phyloP scores from a whole-genome alignment of 192 early-diverging fungal species.

The Coemansia sp. region DNA sequence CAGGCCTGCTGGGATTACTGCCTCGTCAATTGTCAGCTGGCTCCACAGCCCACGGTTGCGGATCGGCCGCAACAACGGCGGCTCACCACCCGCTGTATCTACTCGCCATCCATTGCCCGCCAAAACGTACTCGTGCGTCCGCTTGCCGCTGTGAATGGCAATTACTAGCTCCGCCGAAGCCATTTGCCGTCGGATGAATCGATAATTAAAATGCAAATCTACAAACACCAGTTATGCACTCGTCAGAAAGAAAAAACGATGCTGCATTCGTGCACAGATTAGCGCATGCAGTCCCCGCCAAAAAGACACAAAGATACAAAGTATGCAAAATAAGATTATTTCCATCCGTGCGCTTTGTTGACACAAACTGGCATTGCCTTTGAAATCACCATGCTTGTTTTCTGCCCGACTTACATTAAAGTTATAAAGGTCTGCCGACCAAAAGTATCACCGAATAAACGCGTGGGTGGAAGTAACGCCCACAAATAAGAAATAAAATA shows the following conservation, averaged over 20 bases:
- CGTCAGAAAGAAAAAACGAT: slow-evolving; percentile 1
- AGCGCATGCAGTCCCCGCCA: neutral
- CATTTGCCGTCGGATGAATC: neutral
- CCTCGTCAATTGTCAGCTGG: slow-evolving; percentile 15
- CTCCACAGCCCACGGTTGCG: neutral
- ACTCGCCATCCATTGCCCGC: slow-evolving; percentile 13
- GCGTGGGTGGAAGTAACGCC: no score
- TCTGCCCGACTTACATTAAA: no score
- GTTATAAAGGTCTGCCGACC: no score
- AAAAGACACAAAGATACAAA: neutral
- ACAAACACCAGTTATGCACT: neutral
- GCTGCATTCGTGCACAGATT: neutral
- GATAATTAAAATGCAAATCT: slow-evolving; percentile 2
- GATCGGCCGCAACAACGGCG: slow-evolving; percentile 20
- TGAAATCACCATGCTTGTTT: no score
- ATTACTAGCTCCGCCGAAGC: neutral
- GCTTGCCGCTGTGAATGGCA: slow-evolving; percentile 16
- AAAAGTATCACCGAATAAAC: no score
- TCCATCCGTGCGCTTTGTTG: neutral
- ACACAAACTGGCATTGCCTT: no score
- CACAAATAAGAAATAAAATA: slow-evolving; percentile 8
- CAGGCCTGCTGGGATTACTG: slow-evolving; percentile 11
- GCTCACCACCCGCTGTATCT: neutral
- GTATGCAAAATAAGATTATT: neutral
- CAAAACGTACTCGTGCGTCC: slow-evolving; percentile 21